phyloP scores from a whole-genome alignment of 306 rosid genomes.

The Glycine soja region DNA sequence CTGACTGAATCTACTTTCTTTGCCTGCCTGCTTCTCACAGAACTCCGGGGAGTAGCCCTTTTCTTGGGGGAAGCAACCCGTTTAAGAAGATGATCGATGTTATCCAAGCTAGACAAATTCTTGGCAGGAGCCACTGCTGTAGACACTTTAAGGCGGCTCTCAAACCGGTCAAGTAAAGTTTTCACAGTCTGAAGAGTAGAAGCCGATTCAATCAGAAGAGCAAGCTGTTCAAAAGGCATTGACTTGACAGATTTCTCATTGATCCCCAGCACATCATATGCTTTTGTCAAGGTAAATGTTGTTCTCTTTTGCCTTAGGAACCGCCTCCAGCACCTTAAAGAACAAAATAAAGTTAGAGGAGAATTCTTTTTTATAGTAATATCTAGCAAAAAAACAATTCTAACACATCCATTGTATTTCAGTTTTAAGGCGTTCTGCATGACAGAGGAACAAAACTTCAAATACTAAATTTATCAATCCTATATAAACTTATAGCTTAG shows the following conservation, averaged over 20 bases:
- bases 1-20: conserved; percentile 55
- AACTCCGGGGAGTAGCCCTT: conserved; percentile 66
- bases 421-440: neutral
- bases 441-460: conserved; percentile 17
- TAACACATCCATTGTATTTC: conserved; percentile 3
- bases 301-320: conserved; percentile 72
- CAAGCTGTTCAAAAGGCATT: conserved; percentile 92
- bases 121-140: conserved; percentile 59
- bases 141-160: conserved; percentile 73
- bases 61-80: conserved; percentile 88
- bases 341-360: conserved; percentile 40
- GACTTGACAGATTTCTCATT: conserved; percentile 72
- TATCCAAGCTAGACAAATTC: conserved; percentile 61
- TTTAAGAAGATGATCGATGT: conserved; percentile 93
- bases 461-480: neutral
- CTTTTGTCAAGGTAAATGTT: conserved; percentile 72
- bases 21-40: conserved; percentile 58
- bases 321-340: conserved; percentile 83
- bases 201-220: conserved; percentile 79
- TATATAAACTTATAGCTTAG: conserved; percentile 24
- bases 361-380: neutral
- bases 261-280: conserved; percentile 71
- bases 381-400: conserved; percentile 18
- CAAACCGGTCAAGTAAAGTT: conserved; percentile 80
- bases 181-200: conserved; percentile 82